phyloP scores from a whole-genome alignment of 306 rosid species.

The Medicago truncatula region MtrunA17r5.0-ANR NC_053045.1:54092001-54092500 shows the following conservation, averaged over 20 bases:
- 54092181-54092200: neutral
- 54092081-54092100: neutral
- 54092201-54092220: neutral
- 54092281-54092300: slow-evolving; percentile 5
- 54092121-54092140: neutral
- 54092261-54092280: neutral
- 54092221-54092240: neutral
- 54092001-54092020: no score
- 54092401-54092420: neutral
- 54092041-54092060: neutral
- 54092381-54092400: neutral
- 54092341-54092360: neutral
- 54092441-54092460: slow-evolving; percentile 3
- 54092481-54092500: slow-evolving; percentile 22
- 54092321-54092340: slow-evolving; percentile 8
- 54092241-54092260: neutral
- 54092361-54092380: neutral
- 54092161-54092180: neutral
- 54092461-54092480: slow-evolving; percentile 11
- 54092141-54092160: slow-evolving; percentile 4
- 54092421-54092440: slow-evolving; percentile 18
- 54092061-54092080: neutral
- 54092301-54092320: slow-evolving; percentile 1
- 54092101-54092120: neutral
- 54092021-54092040: no score